phyloP scores from a whole-genome alignment of 352 stramenopile species.

The Phytophthora nicotianae region DNA sequence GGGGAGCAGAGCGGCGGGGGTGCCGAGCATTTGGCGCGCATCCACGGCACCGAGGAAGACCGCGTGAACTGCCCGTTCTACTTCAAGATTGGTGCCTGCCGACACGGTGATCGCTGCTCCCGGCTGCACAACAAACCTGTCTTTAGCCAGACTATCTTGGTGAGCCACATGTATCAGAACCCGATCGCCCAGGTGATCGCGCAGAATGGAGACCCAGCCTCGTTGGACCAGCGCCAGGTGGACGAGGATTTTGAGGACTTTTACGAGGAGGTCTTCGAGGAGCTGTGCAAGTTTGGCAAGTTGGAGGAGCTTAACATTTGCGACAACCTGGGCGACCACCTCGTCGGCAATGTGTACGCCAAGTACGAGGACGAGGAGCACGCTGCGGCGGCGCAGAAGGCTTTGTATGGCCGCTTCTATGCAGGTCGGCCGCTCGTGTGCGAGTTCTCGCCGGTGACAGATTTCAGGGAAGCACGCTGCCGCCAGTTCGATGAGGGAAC shows the following conservation, averaged over 20 bases:
- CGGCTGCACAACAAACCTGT: constrained; percentile 98
- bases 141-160: constrained; percentile 98
- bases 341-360: constrained; percentile 99
- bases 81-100: constrained; percentile 99
- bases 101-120: constrained; percentile 98
- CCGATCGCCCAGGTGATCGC: constrained; percentile 90
- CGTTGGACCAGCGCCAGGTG: constrained; percentile 90
- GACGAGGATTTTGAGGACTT: constrained; percentile 97
- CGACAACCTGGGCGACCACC: constrained; percentile 99
- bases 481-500: constrained; percentile 98
- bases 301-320: constrained; percentile 99
- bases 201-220: constrained; percentile 80
- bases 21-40: constrained; percentile 96
- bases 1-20: constrained; percentile 79
- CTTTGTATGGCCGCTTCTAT: constrained; percentile 98
- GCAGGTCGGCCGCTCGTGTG: constrained; percentile 94
- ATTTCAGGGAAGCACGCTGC: constrained; percentile 98
- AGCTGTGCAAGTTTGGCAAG: constrained; percentile 98
- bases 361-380: constrained; percentile 99
- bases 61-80: constrained; percentile 99
- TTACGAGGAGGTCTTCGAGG: constrained; percentile 98
- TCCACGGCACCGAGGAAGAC: constrained; percentile 98
- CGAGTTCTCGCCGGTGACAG: constrained; percentile 98
- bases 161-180: constrained; percentile 99
- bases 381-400: constrained; percentile 95